These are phyloP conservation scores for Plenodomus tracheiphilus DNA, from an alignment of 2,329 filamentous ascomycete species.

Conservation along the genomic window DNA sequence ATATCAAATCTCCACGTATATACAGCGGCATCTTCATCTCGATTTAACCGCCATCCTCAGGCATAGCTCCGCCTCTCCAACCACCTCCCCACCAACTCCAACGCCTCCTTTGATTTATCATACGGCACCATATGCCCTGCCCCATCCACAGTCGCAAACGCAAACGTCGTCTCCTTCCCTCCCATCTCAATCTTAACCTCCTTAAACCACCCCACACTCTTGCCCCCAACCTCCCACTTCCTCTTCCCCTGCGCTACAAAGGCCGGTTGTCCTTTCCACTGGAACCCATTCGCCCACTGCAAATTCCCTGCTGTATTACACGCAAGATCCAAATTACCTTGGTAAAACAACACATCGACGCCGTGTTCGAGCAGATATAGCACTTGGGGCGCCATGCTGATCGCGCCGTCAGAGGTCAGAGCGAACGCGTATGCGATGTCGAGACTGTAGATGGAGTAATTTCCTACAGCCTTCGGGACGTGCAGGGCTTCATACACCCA, in stretches of 20 bases:
- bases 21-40: too few species aligned
- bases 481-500: conserved; percentile 38
- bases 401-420: conserved; percentile 30
- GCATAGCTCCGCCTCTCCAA: conserved; percentile 35
- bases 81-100: conserved; percentile 36
- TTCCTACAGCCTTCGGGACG: conserved; percentile 37
- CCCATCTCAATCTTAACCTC: conserved; percentile 36
- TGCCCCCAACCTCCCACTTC: conserved; percentile 25
- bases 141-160: conserved; percentile 43
- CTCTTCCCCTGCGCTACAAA: conserved; percentile 43
- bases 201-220: conserved; percentile 41
- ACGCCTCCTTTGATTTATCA: conserved; percentile 36
- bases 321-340: conserved; percentile 47
- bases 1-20: too few species aligned
- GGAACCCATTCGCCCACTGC: conserved; percentile 47
- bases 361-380: conserved; percentile 41
- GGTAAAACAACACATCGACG: conserved; percentile 47
- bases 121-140: conserved; percentile 50
- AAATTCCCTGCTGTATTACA: conserved; percentile 48
- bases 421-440: conserved; percentile 33
- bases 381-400: conserved; percentile 41
- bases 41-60: conserved; percentile 6
- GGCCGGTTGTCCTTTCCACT: conserved; percentile 51
- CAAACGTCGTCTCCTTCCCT: conserved; percentile 38
- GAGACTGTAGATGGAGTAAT: conserved; percentile 33